Evolutionary conservation across 1,139 yeast genomes (phyloP), one percentile per base, ranked within the genome.

Genomic region (Geotrichum aggregatum): DNA sequence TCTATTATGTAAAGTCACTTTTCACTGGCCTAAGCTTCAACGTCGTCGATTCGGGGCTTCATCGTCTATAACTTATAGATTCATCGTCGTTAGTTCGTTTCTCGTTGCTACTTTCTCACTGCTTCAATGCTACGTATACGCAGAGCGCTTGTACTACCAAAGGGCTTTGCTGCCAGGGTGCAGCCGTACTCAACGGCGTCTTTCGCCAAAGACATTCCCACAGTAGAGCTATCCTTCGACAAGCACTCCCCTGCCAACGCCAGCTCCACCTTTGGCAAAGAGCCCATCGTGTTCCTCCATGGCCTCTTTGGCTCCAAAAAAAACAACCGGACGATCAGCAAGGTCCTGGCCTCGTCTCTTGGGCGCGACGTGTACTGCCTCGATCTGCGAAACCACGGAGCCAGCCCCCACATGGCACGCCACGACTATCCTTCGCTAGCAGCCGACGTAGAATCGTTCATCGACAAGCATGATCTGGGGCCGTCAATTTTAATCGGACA

Each of bases 321-420:
- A 21, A 92, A 91, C 67, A 87, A 87, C 64, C 72, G 96, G 56
- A 75, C 89, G 0, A 87, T 89, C 21, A 88, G 84, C 47, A 79
- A 79, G 60, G 63, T 61, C 0, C 53, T 70, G 61, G 76, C 64
- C 56, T 63, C 64, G 7, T 72, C 68, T 33, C 61, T 71, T 36
- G 54, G 58, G 33, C 78, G 63, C 16, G 59, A 65, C 6, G 69
- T 89, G 1, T 87, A 80, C 65, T 82, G 94, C 61, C 68, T 87
- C 3, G 98, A 92, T 66, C 74, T 91, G 56, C 74, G 98, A 58
- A 91, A 92, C 69, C 96, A 91, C 65, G 98, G 98, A 1, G 79
- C 76, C n/a, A 85, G 96, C 6, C 97, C 97, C 0, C 95, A 86
- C 62, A 66, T 62, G 24, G 63, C 69, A 0, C 71, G 84, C 31